Base-by-base conservation (phyloP, 1,284 basidiomycete genomes). In the Anthracocystis walkeri region DNA sequence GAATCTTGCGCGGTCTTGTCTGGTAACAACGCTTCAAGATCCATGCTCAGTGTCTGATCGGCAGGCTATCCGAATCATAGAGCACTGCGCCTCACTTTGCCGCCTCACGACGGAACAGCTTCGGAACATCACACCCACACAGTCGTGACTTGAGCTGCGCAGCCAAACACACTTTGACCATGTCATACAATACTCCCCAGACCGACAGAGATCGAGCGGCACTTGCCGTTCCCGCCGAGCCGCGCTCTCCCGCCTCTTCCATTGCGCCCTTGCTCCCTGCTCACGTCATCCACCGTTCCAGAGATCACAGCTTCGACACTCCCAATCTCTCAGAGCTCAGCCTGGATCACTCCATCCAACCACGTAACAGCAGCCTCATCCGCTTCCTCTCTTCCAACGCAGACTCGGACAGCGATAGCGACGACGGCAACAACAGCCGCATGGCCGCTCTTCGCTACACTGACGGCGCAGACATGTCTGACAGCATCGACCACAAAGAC, bases 341-440 rank as follows among this genome's bases (percentile, higher is more conserved):
- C 48, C 45, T 64, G 16, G 46, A 59, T n/a, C 29, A 40, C 10
- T 16, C 56, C 7, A 52, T 69, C 21, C 45, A 58, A 25, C 67
- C 67, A 27, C 67, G 58, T 23, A 31, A 35, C n/a, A 69, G 67
- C 53, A 69, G 67, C 40, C 44, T 64, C 6, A 41, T 59, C 14
- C 57, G 53, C 41, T 57, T 25, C n/a, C 7, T 4, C 8, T 3
- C 57, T 8, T 49, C 38, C 23, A 62, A 53, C 51, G 10, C 31
- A 8, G 42, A 50, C 42, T 69, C 66, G 4, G 25, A n/a, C 33
- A 42, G 46, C 46, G 48, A 50, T 27, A 42, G 46, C 46, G 48
- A 50, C 38, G 50, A 46, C 38, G 53, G 35, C 20, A 23, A 52
- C 21, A 38, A 49, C 48, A 49, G 54, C 53, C 45, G 21, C 8